Base-by-base conservation (phyloP, 2,329 filamentous ascomycete species). In the Huntiella moniliformis region DNA sequence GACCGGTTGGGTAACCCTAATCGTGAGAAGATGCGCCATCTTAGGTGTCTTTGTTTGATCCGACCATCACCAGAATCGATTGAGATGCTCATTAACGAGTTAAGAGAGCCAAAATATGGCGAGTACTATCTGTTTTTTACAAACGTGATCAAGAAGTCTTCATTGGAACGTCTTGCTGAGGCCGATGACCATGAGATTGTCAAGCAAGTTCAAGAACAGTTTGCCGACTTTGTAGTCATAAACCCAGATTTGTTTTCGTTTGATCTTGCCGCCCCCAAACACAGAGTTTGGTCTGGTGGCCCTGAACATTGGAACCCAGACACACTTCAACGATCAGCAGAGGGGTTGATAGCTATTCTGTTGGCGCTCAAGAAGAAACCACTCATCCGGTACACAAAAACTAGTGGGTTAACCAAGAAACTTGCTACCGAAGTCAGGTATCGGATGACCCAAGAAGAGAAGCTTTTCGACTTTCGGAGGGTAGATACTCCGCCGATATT, bases 81-180 rank as follows among this genome's bases (percentile, higher is more conserved):
- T 57, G 87, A 98, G 58, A 75, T 82, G 51, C 73, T 98, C 45
- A 88, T 98, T 54, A 91, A 98, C 57, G 91, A 98, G 65, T 71
- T 98, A 47, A 75, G 91, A 50, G 88, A 96, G 42, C 92, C 91
- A 4, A 95, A 87, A 59, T 98, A 98, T 56, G 88, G 91, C 53
- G 91, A 98, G 65, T 98, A 98, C 63, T 77, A 93, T 57, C 73
- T 98, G 47, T 95, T 92, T 62, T 94, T 98, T 61, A 96, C 86
- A 67, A 98, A 98, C 60, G 82, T 98, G 49, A 79, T 91, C 57
- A 93, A 92, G 62, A 98, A 98, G 63, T 96, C 91, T 2, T 83
- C 88, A 0, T 69, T 98, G 17, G 91, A 98, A 61, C 76, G 91
- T 38, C 68, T 98, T 38, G 91, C 91, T 32, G 92, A 98, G 67